Evolutionary conservation across 1,284 basidiomycete species (phyloP).

Genomic region (Cryptococcus sp.): DNA sequence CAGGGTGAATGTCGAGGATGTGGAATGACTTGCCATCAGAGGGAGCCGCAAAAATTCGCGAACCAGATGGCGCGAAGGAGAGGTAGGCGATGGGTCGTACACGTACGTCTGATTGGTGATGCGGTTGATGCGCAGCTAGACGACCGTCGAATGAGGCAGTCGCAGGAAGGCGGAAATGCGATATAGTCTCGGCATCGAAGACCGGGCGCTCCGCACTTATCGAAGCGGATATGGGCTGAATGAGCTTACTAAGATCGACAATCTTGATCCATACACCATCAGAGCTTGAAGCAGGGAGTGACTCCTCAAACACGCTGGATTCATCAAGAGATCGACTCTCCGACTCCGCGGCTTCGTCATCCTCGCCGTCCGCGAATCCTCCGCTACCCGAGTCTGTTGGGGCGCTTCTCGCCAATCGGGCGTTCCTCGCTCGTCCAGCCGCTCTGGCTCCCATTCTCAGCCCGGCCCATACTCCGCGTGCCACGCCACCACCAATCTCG

Average conservation of each 20-base stretch:
- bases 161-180: constrained; percentile 45
- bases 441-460: constrained; percentile 46
- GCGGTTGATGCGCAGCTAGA: background rate
- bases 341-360: constrained; percentile 4
- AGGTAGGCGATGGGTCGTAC: constrained; percentile 57
- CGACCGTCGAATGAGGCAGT: constrained; percentile 13
- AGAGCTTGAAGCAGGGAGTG: background rate
- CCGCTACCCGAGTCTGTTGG: constrained; percentile 29
- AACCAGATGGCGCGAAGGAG: constrained; percentile 64
- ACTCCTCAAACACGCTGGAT: constrained; percentile 22
- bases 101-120: constrained; percentile 1
- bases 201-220: background rate
- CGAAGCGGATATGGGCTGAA: background rate
- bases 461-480: constrained; percentile 49
- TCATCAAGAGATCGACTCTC: constrained; percentile 24
- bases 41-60: constrained; percentile 61
- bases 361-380: constrained; percentile 22
- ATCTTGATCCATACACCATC: constrained; percentile 46
- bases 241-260: constrained; percentile 34
- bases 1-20: constrained; percentile 58
- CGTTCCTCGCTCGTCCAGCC: constrained; percentile 27
- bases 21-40: constrained; percentile 64
- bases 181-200: constrained; percentile 26
- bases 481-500: constrained; percentile 47
- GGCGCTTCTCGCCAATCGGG: constrained; percentile 40